A percentile compares a stretch with the other conserved stretches of the same genome.
Evolutionary conservation across 305 asterid genomes (phyloP).

Genomic region (Ruellia speciosa): DNA sequence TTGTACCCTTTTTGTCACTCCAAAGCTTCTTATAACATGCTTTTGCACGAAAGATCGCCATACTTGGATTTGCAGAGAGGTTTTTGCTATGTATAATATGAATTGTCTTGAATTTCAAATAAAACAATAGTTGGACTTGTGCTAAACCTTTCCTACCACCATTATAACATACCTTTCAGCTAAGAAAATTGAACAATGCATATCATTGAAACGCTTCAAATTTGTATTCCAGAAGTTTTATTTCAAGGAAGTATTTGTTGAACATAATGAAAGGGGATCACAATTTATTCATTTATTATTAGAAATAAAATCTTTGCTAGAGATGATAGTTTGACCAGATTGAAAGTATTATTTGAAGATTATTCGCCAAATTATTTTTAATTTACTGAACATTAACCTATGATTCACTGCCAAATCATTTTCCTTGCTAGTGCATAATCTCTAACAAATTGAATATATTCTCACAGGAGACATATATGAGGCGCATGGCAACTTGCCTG

Average conservation of each 20-base stretch:
- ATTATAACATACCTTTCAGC: not conserved
- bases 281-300: constrained; percentile 7
- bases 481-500: constrained; percentile 85
- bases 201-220: no score
- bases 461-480: constrained; percentile 65
- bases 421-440: constrained; percentile 16
- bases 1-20: not conserved
- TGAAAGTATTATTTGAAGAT: constrained; percentile 3
- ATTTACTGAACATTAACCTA: constrained; percentile 11
- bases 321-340: constrained; percentile 14
- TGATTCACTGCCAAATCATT: constrained; percentile 13
- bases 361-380: constrained; percentile 11
- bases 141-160: not conserved
- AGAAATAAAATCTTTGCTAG: constrained; percentile 4
- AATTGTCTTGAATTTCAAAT: no score
- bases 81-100: no score
- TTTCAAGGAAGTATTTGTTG: constrained; percentile 7
- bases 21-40: not conserved
- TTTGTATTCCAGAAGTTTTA: not conserved
- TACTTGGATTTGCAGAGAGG: no score
- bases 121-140: no score
- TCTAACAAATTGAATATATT: constrained; percentile 15
- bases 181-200: not conserved
- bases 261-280: constrained; percentile 9
- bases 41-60: no score